These are phyloP conservation scores for Mrakiaceae sp. DNA, from an alignment of 1,284 basidiomycete genomes.

Conservation along the genomic window DNA sequence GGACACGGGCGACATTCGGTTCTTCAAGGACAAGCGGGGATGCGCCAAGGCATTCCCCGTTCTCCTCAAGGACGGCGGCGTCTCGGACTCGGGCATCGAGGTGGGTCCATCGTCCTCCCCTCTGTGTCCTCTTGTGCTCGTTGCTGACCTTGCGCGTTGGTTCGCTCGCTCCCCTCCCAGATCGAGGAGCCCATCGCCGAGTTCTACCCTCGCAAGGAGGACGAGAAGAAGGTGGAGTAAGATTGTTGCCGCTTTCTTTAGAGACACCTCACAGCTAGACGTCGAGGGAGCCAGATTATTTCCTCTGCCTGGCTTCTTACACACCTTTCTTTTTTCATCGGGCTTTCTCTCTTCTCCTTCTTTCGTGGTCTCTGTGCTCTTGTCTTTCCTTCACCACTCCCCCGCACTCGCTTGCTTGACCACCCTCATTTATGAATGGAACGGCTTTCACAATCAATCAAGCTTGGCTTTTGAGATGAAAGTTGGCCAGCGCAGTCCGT, in stretches of 20 bases:
- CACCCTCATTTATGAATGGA: too few relatives aligned
- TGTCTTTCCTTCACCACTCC: too few relatives aligned
- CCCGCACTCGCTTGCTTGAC: too few relatives aligned
- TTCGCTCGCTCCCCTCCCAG: neutral
- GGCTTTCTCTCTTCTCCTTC: neutral
- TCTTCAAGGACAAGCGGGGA: conserved; percentile 51
- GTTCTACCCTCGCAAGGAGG: conserved; percentile 6
- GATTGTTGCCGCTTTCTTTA: neutral
- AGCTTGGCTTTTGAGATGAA: too few relatives aligned
- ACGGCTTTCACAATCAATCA: too few relatives aligned
- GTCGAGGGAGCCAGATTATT: neutral
- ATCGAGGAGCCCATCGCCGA: conserved; percentile 13
- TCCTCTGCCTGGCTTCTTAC: neutral
- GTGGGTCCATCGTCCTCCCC: too few relatives aligned
- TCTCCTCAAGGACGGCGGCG: neutral
- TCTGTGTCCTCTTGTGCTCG: too few relatives aligned
- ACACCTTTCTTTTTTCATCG: neutral
- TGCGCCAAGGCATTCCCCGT: conserved; percentile 5
- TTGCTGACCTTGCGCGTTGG: too few relatives aligned
- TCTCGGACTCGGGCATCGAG: neutral
- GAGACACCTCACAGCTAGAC: neutral
- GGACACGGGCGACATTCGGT: conserved; percentile 78
- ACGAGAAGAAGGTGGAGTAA: neutral
- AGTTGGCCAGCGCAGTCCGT: too few relatives aligned
- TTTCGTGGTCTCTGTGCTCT: neutral